Conservation (phyloP, 2,329 filamentous ascomycete species). For the Bimuria novae-zelandiae region DNA sequence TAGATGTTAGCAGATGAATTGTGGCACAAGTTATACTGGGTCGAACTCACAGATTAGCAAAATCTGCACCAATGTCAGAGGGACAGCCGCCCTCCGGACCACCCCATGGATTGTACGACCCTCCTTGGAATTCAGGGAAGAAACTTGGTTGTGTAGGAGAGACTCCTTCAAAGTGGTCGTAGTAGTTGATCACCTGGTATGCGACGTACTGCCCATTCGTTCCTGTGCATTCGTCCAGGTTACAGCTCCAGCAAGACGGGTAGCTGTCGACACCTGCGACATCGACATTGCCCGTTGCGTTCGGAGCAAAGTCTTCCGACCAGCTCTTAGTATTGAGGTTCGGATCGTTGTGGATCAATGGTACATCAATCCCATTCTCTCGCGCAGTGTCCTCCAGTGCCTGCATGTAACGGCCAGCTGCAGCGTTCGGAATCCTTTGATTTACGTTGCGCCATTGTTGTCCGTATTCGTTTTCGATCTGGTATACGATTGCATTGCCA, state of each 20-base stretch:
- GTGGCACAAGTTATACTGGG: background rate
- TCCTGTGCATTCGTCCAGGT: slow-evolving; percentile 63
- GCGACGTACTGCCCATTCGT: slow-evolving; percentile 64
- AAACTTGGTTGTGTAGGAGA: slow-evolving; percentile 56
- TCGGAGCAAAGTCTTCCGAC: slow-evolving; percentile 62
- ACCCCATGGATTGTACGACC: slow-evolving; percentile 65
- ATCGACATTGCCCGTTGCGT: slow-evolving; percentile 60
- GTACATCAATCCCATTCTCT: slow-evolving; percentile 63
- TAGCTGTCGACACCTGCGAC: slow-evolving; percentile 59
- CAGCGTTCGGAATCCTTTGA: slow-evolving; percentile 54
- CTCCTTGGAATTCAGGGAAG: slow-evolving; percentile 65
- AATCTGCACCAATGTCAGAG: slow-evolving; percentile 60
- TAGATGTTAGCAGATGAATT: background rate
- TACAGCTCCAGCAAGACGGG: slow-evolving; percentile 65
- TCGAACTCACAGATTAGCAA: slow-evolving; percentile 56
- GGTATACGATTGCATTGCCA: slow-evolving; percentile 60
- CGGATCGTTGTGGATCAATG: slow-evolving; percentile 63
- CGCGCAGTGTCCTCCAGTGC: slow-evolving; percentile 58
- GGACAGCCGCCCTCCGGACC: slow-evolving; percentile 62
- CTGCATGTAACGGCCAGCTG: slow-evolving; percentile 62
- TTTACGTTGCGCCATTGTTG: slow-evolving; percentile 45
- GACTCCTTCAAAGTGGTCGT: slow-evolving; percentile 52
- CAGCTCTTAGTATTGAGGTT: slow-evolving; percentile 63
- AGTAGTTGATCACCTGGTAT: slow-evolving; percentile 57
- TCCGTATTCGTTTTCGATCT: slow-evolving; percentile 62